A percentile compares a stretch with the other conserved stretches of the same genome.
Conservation (phyloP, 805 yeast genomes). For the Candida orba region DNA sequence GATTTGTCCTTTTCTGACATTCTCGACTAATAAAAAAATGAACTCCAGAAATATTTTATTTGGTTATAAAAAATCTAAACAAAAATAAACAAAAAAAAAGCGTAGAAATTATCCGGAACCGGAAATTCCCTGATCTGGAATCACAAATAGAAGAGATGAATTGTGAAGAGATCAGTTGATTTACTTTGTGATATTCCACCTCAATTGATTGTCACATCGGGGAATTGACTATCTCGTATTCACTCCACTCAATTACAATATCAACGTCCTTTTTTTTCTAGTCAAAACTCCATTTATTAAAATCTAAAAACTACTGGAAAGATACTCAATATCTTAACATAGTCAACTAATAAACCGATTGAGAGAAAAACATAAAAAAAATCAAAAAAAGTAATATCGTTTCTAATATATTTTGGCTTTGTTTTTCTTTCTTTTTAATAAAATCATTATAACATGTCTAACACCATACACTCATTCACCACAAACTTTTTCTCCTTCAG, state of each 20-base stretch:
- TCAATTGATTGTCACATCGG: no score
- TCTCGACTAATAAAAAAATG: no score
- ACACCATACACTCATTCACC: no score
- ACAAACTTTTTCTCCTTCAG: no score
- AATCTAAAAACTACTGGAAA: no score
- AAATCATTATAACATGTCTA: neutral
- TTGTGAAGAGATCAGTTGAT: no score
- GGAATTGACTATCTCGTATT: no score
- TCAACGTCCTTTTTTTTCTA: neutral
- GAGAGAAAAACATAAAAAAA: no score
- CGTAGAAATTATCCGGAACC: neutral
- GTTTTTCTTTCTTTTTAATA: neutral
- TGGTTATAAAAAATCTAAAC: neutral
- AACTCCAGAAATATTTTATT: neutral
- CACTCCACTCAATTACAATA: no score
- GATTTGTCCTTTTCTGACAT: conserved; percentile 3
- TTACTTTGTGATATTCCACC: no score
- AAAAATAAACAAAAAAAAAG: neutral
- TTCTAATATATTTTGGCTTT: neutral
- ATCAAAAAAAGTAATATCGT: neutral
- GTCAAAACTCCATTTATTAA: neutral
- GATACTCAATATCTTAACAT: conserved; percentile 1
- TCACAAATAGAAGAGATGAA: no score
- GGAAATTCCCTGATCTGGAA: neutral
- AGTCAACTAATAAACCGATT: neutral